A percentile compares a stretch with the other conserved stretches of the same genome.
Evolutionary conservation across 805 yeast species (phyloP).

Genomic region (Candida suzukii): DNA sequence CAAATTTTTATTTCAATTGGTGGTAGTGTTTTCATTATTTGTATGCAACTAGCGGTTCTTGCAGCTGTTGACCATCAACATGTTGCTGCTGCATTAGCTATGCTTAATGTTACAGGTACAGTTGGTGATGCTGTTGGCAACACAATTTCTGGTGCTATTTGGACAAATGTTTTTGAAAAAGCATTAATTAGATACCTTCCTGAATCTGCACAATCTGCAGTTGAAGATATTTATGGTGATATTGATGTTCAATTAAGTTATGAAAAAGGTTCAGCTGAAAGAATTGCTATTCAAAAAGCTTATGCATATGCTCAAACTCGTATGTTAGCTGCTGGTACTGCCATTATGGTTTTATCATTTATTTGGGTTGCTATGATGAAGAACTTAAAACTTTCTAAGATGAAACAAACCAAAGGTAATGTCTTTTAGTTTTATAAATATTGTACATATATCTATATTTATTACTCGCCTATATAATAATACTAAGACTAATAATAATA

Average conservation of each 20-base stretch:
- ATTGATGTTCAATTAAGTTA: constrained; percentile 40
- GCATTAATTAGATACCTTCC: background rate
- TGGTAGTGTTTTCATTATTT: constrained; percentile 65
- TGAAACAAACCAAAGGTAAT: background rate
- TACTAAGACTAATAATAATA: too few relatives aligned
- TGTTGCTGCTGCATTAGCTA: constrained; percentile 55
- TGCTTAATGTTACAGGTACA: constrained; percentile 50
- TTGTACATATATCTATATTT: too few relatives aligned
- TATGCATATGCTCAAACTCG: constrained; percentile 50
- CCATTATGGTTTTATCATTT: background rate
- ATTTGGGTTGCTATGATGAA: background rate
- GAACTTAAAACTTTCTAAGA: background rate
- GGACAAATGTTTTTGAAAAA: constrained; percentile 45
- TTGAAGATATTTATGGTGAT: constrained; percentile 34
- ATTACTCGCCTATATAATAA: too few relatives aligned
- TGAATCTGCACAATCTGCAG: constrained; percentile 32
- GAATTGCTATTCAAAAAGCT: constrained; percentile 49
- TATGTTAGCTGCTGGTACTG: background rate
- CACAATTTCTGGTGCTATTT: constrained; percentile 62
- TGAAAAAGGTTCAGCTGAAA: constrained; percentile 58
- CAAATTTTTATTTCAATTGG: constrained; percentile 63
- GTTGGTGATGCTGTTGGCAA: constrained; percentile 61
- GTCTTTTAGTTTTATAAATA: too few relatives aligned
- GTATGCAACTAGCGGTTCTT: constrained; percentile 55
- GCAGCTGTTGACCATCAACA: constrained; percentile 54